Percentiles rank a stretch among this genome's conserved stretches.
phyloP scores from a whole-genome alignment of 495 filamentous ascomycete species.

The Amorphotheca resinae region DNA sequence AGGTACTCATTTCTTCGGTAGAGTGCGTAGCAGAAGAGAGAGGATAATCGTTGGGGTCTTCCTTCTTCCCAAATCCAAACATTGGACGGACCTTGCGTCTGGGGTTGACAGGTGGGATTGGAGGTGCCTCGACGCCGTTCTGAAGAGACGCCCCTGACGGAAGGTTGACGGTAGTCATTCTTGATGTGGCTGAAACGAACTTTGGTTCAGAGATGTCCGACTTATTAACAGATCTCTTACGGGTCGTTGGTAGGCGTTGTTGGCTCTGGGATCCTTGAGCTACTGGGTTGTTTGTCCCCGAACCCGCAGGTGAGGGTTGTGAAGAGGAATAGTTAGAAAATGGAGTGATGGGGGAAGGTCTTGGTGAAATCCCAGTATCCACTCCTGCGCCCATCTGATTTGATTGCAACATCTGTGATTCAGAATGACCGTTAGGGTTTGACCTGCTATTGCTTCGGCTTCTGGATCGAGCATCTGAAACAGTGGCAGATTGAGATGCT shows the following conservation, averaged over 20 bases:
- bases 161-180: constrained; percentile 52
- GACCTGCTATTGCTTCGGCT: constrained; percentile 37
- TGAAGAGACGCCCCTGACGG: constrained; percentile 32
- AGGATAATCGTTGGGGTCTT: constrained; percentile 10
- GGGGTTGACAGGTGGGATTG: constrained; percentile 60
- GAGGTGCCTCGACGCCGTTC: constrained; percentile 32
- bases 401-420: constrained; percentile 28
- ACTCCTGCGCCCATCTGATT: constrained; percentile 18
- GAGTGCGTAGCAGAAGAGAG: constrained; percentile 16
- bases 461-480: not conserved
- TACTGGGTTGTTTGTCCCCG: constrained; percentile 22
- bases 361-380: constrained; percentile 34
- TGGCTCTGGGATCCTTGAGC: constrained; percentile 18
- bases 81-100: constrained; percentile 47
- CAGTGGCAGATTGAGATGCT: too few species aligned
- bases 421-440: constrained; percentile 30
- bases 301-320: constrained; percentile 24
- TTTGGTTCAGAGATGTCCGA: constrained; percentile 73
- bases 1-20: constrained; percentile 19
- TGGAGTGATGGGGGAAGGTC: constrained; percentile 36
- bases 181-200: constrained; percentile 65
- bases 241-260: constrained; percentile 15
- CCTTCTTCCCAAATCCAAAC: constrained; percentile 27
- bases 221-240: constrained; percentile 59
- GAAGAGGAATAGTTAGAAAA: constrained; percentile 44